Base-by-base conservation (phyloP, 805 yeast species). In the Starmerella floricola region DNA sequence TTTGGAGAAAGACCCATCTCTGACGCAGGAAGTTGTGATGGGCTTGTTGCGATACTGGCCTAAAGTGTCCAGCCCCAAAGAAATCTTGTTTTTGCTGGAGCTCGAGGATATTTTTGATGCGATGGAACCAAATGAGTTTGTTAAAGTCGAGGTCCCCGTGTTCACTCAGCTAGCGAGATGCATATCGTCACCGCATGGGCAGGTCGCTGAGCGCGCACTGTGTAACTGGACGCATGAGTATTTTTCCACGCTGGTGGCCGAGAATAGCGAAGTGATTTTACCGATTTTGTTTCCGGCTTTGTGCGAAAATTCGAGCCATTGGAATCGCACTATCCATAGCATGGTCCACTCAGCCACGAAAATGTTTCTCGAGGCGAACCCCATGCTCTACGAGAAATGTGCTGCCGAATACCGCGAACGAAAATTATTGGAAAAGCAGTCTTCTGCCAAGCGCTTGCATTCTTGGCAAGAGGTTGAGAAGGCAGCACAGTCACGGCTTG, bases 21-120 rank as follows among this genome's bases (percentile, higher is more conserved):
- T 91, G 53, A 88, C 97, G 2, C 96, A 87, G 61, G 97, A 87
- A 60, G 97, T 91, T n/a, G 75, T 91, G 21, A 78, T 84, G 84
- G 95, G 96, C 3, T 66, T 91, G 46, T 65, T 91, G 54, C 72
- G 94, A 56, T 91, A 78, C 65, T 91, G 98, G 98, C 98, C 98
- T 42, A 91, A 91, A 62, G 78, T 83, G 38, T 85, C 85, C 57
- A 78, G 93, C 20, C 91, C 96, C 12, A 91, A 91, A 58, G 98
- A 91, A 64, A 83, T 91, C 20, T 79, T 91, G 93, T 91, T 87
- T 56, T 67, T 91, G 57, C 85, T 88, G 62, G 98, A 91, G 65
- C 75, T 91, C 50, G 98, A 91, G 62, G 98, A 91, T 60, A 87
- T 91, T 3, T 84, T 87, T 59, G 98, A 91, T 64, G 91, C 85